Evolutionary conservation across 1,284 basidiomycete genomes (phyloP).

Genomic region (Cutaneotrichosporon cavernicola): DNA sequence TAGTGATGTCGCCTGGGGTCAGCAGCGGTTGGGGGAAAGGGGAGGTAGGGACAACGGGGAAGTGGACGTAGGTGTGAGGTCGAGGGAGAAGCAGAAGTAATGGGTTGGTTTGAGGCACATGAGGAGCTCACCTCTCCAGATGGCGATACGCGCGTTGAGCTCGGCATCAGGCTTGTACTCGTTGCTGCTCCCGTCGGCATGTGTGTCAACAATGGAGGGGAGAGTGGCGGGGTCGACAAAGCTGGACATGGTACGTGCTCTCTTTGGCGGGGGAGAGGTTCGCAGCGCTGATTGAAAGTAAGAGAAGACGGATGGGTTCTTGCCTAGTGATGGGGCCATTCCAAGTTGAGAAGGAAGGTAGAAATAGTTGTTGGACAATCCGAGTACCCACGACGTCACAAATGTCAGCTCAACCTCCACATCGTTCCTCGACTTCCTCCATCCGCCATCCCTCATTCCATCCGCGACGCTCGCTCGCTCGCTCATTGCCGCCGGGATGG

Average conservation of each 20-base stretch:
- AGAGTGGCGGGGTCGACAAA: conserved; percentile 27
- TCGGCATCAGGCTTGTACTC: conserved; percentile 19
- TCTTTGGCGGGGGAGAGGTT: not conserved
- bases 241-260: conserved; percentile 2
- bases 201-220: conserved; percentile 34
- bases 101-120: conserved; percentile 19
- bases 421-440: not conserved
- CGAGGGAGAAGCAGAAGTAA: conserved; percentile 10
- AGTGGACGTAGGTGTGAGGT: not conserved
- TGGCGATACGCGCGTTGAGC: conserved; percentile 37
- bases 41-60: not conserved
- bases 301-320: conserved; percentile 1
- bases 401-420: not conserved
- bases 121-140: conserved; percentile 40
- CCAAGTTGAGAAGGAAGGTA: not conserved
- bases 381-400: not conserved
- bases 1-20: conserved; percentile 23
- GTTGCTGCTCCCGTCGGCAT: not conserved
- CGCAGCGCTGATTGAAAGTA: not conserved
- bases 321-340: not conserved
- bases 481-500: conserved; percentile 21
- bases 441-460: not conserved
- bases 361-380: not conserved
- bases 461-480: not conserved
- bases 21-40: not conserved